Evolutionary conservation across 2,329 filamentous ascomycete genomes (phyloP), one percentile per base, ranked within the genome.

Genomic region (Beauveria sp.): DNA sequence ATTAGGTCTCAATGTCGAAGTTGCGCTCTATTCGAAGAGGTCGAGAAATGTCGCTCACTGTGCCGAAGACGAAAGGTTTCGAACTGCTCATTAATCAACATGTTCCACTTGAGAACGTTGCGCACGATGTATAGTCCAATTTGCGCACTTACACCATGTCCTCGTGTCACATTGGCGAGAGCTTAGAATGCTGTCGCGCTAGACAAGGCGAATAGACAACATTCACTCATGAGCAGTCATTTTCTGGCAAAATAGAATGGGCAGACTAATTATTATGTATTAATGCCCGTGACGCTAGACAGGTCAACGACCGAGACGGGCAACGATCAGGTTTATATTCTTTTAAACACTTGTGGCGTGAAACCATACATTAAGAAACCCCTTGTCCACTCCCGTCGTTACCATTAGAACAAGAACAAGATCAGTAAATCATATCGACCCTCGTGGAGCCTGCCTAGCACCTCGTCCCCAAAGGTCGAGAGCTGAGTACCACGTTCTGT

Each of bases 381-480:
- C 58, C 55, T 65, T 65, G 67, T 68, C 66, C 64, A 70, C 66
- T 67, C 68, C 67, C 65, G 67, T 64, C 68, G 68, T 69, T 66
- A 68, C 70, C 71, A 72, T 70, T 71, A 71, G 59, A 70, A 73
- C 61, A 66, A 71, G 64, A 68, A 66, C 45, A 54, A 69, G 57
- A 59, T 59, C 57, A 63, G 71, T 70, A 71, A 71, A 67, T 68
- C 71, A 70, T 69, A 67, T 71, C 69, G 57, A 69, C 63, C 69
- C 68, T 69, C 67, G 65, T 66, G 66, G 68, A 69, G 70, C 66
- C 67, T 65, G 66, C 64, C 64, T 26, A 61, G 58, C 67, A 65
- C 63, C 68, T 67, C 65, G 68, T 69, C 34, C 14, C 5, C 65
- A 69, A 65, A 65, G 68, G 68, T 69, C 67, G 68, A 50, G 20